These are phyloP conservation scores for Ceratobasidium theobromae DNA, from an alignment of 1,284 basidiomycete species.

Conservation along the genomic window DNA sequence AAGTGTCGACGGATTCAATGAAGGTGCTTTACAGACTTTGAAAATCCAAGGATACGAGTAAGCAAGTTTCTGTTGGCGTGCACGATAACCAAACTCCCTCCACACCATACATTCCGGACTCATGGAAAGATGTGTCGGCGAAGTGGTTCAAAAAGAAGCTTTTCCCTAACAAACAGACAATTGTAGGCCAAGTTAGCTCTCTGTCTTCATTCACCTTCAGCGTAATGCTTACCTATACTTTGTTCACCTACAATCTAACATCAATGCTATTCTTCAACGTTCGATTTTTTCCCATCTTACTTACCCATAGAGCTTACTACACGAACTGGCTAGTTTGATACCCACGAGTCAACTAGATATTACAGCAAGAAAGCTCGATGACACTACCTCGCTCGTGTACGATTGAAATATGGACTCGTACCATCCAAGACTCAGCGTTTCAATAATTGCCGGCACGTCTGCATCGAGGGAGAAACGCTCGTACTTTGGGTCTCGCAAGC, in stretches of 20 bases:
- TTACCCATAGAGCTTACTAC: conserved; percentile 66
- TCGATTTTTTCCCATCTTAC: conserved; percentile 23
- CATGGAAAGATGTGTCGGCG: conserved; percentile 64
- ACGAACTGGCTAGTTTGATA: conserved; percentile 50
- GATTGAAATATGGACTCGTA: conserved; percentile 65
- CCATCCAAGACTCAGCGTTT: conserved; percentile 61
- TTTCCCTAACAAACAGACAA: conserved; percentile 24
- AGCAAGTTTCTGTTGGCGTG: conserved; percentile 56
- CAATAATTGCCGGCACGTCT: conserved; percentile 57
- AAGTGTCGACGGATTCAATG: background rate
- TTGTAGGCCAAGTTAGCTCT: background rate
- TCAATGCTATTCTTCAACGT: background rate
- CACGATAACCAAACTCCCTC: conserved; percentile 63
- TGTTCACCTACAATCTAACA: conserved; percentile 50
- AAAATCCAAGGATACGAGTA: conserved; percentile 64
- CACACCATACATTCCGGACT: conserved; percentile 65
- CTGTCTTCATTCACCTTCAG: background rate
- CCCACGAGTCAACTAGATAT: background rate
- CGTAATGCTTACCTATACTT: conserved; percentile 56
- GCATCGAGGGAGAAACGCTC: conserved; percentile 60
- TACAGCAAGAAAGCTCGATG: background rate
- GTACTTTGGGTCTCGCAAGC: conserved; percentile 53
- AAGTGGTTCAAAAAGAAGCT: conserved; percentile 62
- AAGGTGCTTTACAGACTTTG: conserved; percentile 54
- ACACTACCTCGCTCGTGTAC: conserved; percentile 57